These are phyloP conservation scores for Podosphaera xanthii DNA, from an alignment of 2,329 filamentous ascomycete species.

Conservation along the genomic window DNA sequence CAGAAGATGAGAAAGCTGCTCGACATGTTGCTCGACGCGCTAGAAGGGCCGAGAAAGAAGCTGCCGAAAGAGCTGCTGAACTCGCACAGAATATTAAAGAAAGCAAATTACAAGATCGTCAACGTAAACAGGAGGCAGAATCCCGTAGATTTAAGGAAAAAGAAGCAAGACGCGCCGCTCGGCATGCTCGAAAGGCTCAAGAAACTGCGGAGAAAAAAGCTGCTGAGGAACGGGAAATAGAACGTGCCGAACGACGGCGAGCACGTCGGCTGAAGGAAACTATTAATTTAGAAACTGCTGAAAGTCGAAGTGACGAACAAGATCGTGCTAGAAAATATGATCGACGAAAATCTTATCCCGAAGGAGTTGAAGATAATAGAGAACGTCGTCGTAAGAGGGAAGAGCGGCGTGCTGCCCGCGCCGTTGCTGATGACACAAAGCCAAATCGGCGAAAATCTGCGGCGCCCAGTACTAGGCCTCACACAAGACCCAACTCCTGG, in stretches of 20 bases:
- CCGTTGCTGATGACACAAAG: constrained; percentile 14
- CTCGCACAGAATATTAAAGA: constrained; percentile 34
- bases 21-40: constrained; percentile 39
- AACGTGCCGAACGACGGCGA: constrained; percentile 26
- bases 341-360: constrained; percentile 25
- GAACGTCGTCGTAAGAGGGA: constrained; percentile 31
- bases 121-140: constrained; percentile 32
- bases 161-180: constrained; percentile 32
- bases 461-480: constrained; percentile 25
- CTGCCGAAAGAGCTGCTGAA: constrained; percentile 24
- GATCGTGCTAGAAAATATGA: constrained; percentile 20
- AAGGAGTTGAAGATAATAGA: constrained; percentile 25
- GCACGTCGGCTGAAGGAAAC: constrained; percentile 23
- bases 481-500: constrained; percentile 42
- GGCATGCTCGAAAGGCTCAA: constrained; percentile 26
- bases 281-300: constrained; percentile 20
- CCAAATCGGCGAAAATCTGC: constrained; percentile 22
- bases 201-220: constrained; percentile 20
- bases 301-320: constrained; percentile 24
- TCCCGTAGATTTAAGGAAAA: constrained; percentile 31
- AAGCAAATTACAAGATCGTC: constrained; percentile 30
- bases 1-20: constrained; percentile 36
- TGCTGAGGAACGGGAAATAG: constrained; percentile 19
- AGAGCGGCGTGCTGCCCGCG: constrained; percentile 24
- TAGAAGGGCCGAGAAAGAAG: constrained; percentile 28